Percentiles rank a stretch among this genome's conserved stretches.
These are phyloP conservation scores for Agaricales sp. DNA, from an alignment of 1,284 basidiomycete species.

Conservation along the genomic window DNA sequence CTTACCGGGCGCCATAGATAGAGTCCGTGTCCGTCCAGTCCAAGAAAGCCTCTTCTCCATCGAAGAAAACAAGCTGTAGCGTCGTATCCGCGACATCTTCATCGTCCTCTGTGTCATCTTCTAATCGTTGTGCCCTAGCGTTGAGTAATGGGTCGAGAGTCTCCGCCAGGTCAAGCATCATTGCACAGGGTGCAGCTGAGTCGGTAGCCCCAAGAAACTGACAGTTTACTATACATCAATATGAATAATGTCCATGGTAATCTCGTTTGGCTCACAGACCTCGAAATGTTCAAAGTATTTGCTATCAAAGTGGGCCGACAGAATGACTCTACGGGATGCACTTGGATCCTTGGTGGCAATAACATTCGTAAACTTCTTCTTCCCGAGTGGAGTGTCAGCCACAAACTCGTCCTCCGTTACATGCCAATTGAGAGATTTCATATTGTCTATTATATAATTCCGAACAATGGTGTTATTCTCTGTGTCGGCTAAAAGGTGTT, in stretches of 20 bases:
- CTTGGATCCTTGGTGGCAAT: slow-evolving; percentile 88
- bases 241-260: slow-evolving; percentile 6
- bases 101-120: slow-evolving; percentile 55
- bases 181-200: slow-evolving; percentile 91
- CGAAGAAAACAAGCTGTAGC: slow-evolving; percentile 93
- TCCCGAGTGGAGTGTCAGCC: slow-evolving; percentile 77
- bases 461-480: slow-evolving; percentile 73
- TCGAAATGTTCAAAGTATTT: slow-evolving; percentile 78
- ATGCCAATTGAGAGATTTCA: slow-evolving; percentile 74
- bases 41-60: slow-evolving; percentile 95
- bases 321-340: slow-evolving; percentile 75
- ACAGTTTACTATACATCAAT: slow-evolving; percentile 7
- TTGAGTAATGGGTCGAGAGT: slow-evolving; percentile 64
- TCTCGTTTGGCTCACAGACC: slow-evolving; percentile 34
- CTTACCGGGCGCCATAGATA: slow-evolving; percentile 85
- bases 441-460: slow-evolving; percentile 61
- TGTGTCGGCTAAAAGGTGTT: slow-evolving; percentile 46
- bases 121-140: slow-evolving; percentile 44
- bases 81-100: slow-evolving; percentile 76
- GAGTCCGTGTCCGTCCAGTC: slow-evolving; percentile 88
- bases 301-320: slow-evolving; percentile 94
- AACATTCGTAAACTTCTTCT: slow-evolving; percentile 79
- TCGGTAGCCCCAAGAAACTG: slow-evolving; percentile 98
- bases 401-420: slow-evolving; percentile 77
- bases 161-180: slow-evolving; percentile 86